These are phyloP conservation scores for Fonsecaea multimorphosa DNA, from an alignment of 2,329 filamentous ascomycete species.

Conservation along the genomic window DNA sequence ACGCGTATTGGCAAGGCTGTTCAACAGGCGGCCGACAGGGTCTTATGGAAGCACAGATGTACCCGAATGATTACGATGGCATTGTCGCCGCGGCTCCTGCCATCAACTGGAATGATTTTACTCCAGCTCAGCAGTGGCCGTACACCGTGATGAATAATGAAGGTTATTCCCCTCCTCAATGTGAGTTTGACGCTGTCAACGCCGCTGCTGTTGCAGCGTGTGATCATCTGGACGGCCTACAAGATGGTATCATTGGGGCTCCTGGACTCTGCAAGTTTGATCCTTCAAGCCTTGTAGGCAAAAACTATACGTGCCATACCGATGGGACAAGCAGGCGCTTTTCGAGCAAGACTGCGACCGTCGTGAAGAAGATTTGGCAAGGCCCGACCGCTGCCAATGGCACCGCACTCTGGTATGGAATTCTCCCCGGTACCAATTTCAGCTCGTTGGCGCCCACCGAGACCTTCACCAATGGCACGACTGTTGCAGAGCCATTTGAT, in stretches of 20 bases:
- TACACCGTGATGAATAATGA: conserved; percentile 38
- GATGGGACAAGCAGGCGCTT: conserved; percentile 12
- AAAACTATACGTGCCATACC: conserved; percentile 27
- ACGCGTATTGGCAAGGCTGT: conserved; percentile 62
- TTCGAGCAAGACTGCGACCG: conserved; percentile 7
- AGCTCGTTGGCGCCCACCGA: conserved; percentile 42
- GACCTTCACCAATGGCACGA: conserved; percentile 30
- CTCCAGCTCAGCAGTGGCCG: conserved; percentile 40
- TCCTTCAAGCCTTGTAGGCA: conserved; percentile 24
- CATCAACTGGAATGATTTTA: conserved; percentile 37
- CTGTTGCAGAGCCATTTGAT: conserved; percentile 44
- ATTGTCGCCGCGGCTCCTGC: conserved; percentile 41
- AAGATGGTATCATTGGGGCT: conserved; percentile 39
- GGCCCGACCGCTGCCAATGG: conserved; percentile 40
- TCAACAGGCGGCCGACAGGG: conserved; percentile 67
- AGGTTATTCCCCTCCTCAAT: conserved; percentile 41
- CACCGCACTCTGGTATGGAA: conserved; percentile 46
- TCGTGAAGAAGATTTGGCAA: conserved; percentile 40
- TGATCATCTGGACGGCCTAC: conserved; percentile 40
- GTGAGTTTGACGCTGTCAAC: conserved; percentile 47
- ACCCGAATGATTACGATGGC: conserved; percentile 40
- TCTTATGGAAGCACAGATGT: conserved; percentile 51
- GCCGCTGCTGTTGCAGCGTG: conserved; percentile 44
- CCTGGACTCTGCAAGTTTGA: conserved; percentile 31
- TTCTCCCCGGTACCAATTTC: conserved; percentile 41